A percentile compares a stretch with the other conserved stretches of the same genome.
Conservation (phyloP, 805 yeast species). For the Teunomyces lycoperdinae region DNA sequence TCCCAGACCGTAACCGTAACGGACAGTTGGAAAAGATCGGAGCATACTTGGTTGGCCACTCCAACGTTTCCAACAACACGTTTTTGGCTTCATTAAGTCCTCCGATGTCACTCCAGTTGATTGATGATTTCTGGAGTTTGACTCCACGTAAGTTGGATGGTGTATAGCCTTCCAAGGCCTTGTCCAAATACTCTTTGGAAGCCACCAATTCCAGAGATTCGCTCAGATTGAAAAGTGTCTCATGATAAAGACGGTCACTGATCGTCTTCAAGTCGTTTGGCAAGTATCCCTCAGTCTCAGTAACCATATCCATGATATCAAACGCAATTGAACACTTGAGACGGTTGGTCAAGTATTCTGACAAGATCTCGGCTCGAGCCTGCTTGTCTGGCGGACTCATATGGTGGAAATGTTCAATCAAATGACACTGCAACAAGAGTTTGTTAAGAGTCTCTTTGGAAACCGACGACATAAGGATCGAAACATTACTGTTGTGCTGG, state of each 20-base stretch:
- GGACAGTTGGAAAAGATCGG: conserved; percentile 93
- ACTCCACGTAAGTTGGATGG: conserved; percentile 87
- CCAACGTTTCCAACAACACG: conserved; percentile 79
- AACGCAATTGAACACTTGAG: conserved; percentile 35
- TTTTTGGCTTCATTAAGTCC: conserved; percentile 77
- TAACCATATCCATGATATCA: conserved; percentile 44
- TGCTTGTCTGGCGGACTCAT: conserved; percentile 69
- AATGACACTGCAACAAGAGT: conserved; percentile 61
- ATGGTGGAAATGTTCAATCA: conserved; percentile 60
- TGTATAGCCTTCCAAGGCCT: conserved; percentile 63
- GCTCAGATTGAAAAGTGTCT: conserved; percentile 26
- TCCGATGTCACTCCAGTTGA: conserved; percentile 86
- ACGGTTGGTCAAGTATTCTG: conserved; percentile 31
- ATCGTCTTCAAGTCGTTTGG: conserved; percentile 77
- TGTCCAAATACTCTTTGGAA: conserved; percentile 42
- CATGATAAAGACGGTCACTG: conserved; percentile 66
- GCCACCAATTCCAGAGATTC: conserved; percentile 7
- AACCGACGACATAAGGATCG: conserved; percentile 60
- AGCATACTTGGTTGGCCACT: conserved; percentile 96
- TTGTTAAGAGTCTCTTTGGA: conserved; percentile 66
- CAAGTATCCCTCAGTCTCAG: conserved; percentile 85
- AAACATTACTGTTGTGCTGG: conserved; percentile 45
- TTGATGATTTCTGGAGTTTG: conserved; percentile 71
- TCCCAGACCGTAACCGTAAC: conserved; percentile 82
- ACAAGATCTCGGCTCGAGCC: conserved; percentile 49